Percentiles rank a stretch among this genome's conserved stretches.
phyloP scores from a whole-genome alignment of 495 filamentous ascomycete genomes.

The Friedmanniomyces simplex region DNA sequence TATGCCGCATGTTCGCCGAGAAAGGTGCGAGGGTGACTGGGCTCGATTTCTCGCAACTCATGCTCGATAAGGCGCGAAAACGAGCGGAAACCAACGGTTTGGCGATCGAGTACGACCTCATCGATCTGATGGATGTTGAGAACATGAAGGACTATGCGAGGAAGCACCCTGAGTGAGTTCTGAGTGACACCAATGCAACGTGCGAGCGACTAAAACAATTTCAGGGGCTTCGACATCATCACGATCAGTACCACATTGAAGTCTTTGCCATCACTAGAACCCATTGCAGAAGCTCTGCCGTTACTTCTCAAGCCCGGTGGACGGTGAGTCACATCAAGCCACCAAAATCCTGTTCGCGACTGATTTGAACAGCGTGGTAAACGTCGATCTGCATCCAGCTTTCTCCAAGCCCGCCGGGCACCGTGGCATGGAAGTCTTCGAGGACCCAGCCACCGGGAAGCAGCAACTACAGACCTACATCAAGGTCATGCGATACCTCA shows the following conservation, averaged over 20 bases:
- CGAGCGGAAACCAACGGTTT: neutral
- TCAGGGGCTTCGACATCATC: constrained; percentile 7
- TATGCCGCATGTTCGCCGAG: constrained; percentile 2
- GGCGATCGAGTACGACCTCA: neutral
- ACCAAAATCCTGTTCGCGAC: neutral
- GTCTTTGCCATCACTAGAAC: constrained; percentile 2
- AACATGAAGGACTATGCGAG: neutral
- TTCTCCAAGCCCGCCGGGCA: constrained; percentile 11
- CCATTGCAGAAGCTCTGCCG: constrained; percentile 8
- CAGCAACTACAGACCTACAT: constrained; percentile 7
- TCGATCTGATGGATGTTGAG: constrained; percentile 12
- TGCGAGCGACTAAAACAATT: too few species aligned
- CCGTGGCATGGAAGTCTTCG: constrained; percentile 10
- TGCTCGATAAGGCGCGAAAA: constrained; percentile 4
- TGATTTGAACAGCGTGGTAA: neutral
- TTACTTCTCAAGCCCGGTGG: neutral
- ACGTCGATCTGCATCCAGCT: constrained; percentile 11
- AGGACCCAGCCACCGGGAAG: constrained; percentile 8
- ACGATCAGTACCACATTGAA: constrained; percentile 10
- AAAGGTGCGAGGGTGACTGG: neutral
- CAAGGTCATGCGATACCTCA: constrained; percentile 6
- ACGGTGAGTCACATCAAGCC: neutral
- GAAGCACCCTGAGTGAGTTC: neutral
- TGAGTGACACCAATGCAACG: too few species aligned
- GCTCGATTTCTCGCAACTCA: neutral